Conservation (phyloP, 352 stramenopile species). For the Phytophthora ramorum region DNA sequence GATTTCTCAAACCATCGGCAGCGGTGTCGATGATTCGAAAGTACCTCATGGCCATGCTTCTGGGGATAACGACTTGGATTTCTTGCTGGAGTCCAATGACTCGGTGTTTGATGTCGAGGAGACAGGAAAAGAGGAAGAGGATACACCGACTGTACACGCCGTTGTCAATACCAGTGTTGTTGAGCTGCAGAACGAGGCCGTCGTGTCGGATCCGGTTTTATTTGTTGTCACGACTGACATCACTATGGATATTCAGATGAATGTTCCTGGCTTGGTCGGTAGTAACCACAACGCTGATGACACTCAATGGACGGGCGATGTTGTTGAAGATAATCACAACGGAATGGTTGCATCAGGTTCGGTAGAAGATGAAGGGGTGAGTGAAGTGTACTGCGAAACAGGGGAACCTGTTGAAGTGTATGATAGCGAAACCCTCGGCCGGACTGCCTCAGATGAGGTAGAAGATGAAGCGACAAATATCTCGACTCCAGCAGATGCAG, state of each 20-base stretch:
- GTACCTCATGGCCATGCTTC: background rate
- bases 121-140: background rate
- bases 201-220: slow-evolving; percentile 5
- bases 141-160: background rate
- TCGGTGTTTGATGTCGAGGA: slow-evolving; percentile 23
- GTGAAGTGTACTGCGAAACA: background rate
- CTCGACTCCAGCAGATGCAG: background rate
- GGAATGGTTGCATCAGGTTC: background rate
- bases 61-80: slow-evolving; percentile 33
- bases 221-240: slow-evolving; percentile 46
- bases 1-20: background rate
- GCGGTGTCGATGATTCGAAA: background rate
- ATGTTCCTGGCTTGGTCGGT: slow-evolving; percentile 7
- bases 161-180: background rate
- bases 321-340: slow-evolving; percentile 2
- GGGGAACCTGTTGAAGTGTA: background rate
- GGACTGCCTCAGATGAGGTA: background rate
- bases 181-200: background rate
- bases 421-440: slow-evolving; percentile 2
- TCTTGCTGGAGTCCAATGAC: slow-evolving; percentile 31
- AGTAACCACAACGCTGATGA: slow-evolving; percentile 12
- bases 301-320: background rate
- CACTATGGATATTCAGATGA: slow-evolving; percentile 56
- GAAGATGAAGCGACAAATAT: slow-evolving; percentile 7
- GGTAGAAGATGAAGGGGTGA: background rate